phyloP scores from a whole-genome alignment of 2,329 filamentous ascomycete genomes.

The Aspergillus texensis region DNA sequence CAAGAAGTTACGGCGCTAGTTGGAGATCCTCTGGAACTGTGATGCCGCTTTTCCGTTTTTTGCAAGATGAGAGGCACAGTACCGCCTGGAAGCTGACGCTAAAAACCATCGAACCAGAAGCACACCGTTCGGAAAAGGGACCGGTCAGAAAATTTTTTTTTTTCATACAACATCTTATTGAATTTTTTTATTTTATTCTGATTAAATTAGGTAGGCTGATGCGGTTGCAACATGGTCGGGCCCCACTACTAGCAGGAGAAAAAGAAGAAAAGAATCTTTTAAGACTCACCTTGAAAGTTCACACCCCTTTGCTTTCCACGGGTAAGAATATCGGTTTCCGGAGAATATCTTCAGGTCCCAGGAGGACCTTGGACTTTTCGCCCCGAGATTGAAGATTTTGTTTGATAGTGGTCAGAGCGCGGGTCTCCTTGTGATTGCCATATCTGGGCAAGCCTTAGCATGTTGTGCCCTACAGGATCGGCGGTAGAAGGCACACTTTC shows the following conservation, averaged over 20 bases:
- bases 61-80: constrained; percentile 15
- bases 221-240: constrained; percentile 4
- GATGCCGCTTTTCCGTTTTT: constrained; percentile 17
- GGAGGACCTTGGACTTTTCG: neutral
- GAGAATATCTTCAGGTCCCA: neutral
- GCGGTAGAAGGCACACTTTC: constrained; percentile 1
- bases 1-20: constrained; percentile 21
- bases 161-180: constrained; percentile 9
- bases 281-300: neutral
- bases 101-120: constrained; percentile 15
- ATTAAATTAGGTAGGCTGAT: neutral
- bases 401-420: neutral
- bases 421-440: neutral
- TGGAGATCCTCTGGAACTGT: constrained; percentile 28
- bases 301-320: neutral
- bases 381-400: neutral
- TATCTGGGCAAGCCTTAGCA: neutral
- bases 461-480: neutral
- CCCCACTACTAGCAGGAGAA: constrained; percentile 1
- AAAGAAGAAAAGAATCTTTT: neutral
- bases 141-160: neutral
- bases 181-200: constrained; percentile 3
- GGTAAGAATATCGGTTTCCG: neutral
- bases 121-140: constrained; percentile 12
- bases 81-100: constrained; percentile 9